phyloP scores from a whole-genome alignment of 2,329 filamentous ascomycete genomes.

The Phialemoniopsis sp. region DNA sequence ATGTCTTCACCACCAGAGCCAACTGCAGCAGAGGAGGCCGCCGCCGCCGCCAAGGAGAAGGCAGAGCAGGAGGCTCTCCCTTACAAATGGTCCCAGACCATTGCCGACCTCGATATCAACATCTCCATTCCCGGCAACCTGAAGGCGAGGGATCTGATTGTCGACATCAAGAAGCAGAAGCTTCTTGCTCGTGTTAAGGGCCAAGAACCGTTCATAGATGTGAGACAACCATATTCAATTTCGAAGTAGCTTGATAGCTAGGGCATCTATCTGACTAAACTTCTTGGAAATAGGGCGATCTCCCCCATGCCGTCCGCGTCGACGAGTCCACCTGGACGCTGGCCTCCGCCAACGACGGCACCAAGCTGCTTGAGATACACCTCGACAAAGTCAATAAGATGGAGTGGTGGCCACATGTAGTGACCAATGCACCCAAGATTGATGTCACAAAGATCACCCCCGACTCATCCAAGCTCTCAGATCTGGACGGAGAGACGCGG shows the following conservation, averaged over 20 bases:
- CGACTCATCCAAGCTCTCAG: slow-evolving; percentile 85
- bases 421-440: slow-evolving; percentile 82
- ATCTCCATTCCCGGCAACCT: slow-evolving; percentile 76
- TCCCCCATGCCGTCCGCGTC: slow-evolving; percentile 72
- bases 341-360: slow-evolving; percentile 48
- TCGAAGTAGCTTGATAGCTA: too few relatives aligned
- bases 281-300: slow-evolving; percentile 61
- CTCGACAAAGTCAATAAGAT: slow-evolving; percentile 96
- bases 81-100: slow-evolving; percentile 96
- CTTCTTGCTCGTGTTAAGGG: slow-evolving; percentile 84
- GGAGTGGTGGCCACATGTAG: slow-evolving; percentile 96
- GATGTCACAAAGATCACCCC: slow-evolving; percentile 94
- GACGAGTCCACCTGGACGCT: slow-evolving; percentile 97
- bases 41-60: slow-evolving; percentile 65
- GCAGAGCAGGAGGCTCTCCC: slow-evolving; percentile 88
- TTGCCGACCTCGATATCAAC: slow-evolving; percentile 79
- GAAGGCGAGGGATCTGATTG: slow-evolving; percentile 77
- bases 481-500: slow-evolving; percentile 91
- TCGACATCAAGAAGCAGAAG: slow-evolving; percentile 76
- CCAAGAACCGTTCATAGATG: slow-evolving; percentile 77
- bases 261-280: too few relatives aligned
- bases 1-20: slow-evolving; percentile 32
- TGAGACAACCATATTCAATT: slow-evolving; percentile 32
- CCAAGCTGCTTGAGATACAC: slow-evolving; percentile 69
- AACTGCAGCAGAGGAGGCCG: slow-evolving; percentile 52